A percentile compares a stretch with the other conserved stretches of the same genome.
These are phyloP conservation scores for Hanseniaspora lindneri DNA, from an alignment of 805 yeast species.

Conservation along the genomic window DNA sequence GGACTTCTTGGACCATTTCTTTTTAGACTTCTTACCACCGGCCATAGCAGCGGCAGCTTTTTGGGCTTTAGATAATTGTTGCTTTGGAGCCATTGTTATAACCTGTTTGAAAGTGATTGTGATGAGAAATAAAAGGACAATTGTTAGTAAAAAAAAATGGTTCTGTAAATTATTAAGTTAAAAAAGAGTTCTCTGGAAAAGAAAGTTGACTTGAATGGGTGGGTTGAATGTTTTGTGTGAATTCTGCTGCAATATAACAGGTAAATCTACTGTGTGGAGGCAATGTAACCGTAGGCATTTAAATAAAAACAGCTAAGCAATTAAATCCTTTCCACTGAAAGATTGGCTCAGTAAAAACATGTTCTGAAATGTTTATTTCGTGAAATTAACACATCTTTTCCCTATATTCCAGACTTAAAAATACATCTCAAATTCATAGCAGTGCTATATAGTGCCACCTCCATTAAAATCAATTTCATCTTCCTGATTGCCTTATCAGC, in stretches of 20 bases:
- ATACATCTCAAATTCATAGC: too few relatives aligned
- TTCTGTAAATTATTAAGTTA: neutral
- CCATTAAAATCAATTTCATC: neutral
- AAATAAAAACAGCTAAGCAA: too few relatives aligned
- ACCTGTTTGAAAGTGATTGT: slow-evolving; percentile 7
- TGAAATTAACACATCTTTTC: too few relatives aligned
- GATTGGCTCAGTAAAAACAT: too few relatives aligned
- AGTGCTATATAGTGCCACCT: too few relatives aligned
- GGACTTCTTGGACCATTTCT: slow-evolving; percentile 99
- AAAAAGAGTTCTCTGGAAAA: neutral
- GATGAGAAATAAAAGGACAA: neutral
- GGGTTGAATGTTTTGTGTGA: neutral
- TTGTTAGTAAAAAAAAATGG: slow-evolving; percentile 6
- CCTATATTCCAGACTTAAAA: too few relatives aligned
- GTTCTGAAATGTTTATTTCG: too few relatives aligned
- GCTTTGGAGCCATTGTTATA: slow-evolving; percentile 89
- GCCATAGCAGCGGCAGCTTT: slow-evolving; percentile 99
- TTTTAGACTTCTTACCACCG: slow-evolving; percentile 99
- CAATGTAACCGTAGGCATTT: too few relatives aligned
- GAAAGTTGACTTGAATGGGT: neutral
- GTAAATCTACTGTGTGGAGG: too few relatives aligned
- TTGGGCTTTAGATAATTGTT: slow-evolving; percentile 98
- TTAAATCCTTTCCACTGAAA: too few relatives aligned
- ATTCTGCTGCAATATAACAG: too few relatives aligned
- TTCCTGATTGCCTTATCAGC: too few relatives aligned